These are phyloP conservation scores for Catunica adiposa DNA, from an alignment of 2,329 filamentous ascomycete species.

Conservation along the genomic window DNA sequence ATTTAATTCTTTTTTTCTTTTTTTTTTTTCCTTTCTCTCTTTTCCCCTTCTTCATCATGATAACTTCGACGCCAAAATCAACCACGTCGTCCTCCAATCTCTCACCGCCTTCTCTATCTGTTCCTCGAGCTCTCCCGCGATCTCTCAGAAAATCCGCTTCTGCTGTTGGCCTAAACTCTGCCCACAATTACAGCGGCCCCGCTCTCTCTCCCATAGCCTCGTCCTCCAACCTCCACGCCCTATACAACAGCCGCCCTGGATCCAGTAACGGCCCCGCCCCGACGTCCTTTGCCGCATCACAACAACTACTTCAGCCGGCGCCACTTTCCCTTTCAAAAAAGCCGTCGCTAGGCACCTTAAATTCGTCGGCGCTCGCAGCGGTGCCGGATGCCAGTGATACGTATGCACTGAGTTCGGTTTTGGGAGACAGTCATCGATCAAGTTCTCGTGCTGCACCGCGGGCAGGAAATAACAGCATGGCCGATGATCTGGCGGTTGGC, in stretches of 20 bases:
- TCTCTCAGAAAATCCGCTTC: conserved; percentile 13
- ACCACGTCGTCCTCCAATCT: conserved; percentile 7
- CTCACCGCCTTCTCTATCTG: conserved; percentile 6
- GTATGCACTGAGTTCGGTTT: conserved; percentile 39
- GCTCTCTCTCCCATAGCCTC: conserved; percentile 8
- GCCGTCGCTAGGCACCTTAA: conserved; percentile 53
- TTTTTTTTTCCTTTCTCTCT: conserved; percentile 2
- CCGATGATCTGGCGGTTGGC: conserved; percentile 48
- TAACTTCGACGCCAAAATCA: conserved; percentile 6
- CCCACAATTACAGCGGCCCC: background rate
- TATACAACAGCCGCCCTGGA: conserved; percentile 3
- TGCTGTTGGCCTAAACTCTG: conserved; percentile 10
- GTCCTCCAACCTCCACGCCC: conserved; percentile 10
- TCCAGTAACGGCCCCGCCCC: conserved; percentile 3
- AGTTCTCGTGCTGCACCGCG: background rate
- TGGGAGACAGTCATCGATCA: conserved; percentile 1
- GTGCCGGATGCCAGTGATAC: conserved; percentile 51
- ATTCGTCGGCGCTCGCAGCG: conserved; percentile 42
- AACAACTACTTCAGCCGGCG: conserved; percentile 7
- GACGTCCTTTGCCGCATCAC: background rate
- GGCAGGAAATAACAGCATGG: conserved; percentile 18
- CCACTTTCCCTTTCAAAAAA: conserved; percentile 33
- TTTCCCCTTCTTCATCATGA: conserved; percentile 10
- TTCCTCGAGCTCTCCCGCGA: conserved; percentile 11
- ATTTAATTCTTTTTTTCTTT: conserved; percentile 3